Evolutionary conservation across 2,329 filamentous ascomycete species (phyloP).

Genomic region (Diaporthe batatas): DNA sequence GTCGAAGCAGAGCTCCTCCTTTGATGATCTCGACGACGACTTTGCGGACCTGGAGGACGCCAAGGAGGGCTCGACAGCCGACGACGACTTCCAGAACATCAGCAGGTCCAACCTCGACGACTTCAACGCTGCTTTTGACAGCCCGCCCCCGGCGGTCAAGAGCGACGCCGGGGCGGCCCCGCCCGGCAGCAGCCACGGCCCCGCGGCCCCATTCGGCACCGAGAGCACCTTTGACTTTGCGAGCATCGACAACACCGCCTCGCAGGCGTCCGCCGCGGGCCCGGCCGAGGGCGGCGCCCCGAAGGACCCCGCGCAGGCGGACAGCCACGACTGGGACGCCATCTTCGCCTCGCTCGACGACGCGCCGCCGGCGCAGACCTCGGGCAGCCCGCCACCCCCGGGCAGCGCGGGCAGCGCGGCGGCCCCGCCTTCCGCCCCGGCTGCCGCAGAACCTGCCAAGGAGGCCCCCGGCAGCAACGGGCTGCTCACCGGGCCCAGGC

Average conservation of each 20-base stretch:
- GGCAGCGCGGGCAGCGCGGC: conserved; percentile 43
- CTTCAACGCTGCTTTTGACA: conserved; percentile 87
- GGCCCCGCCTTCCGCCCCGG: conserved; percentile 43
- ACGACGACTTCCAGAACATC: conserved; percentile 84
- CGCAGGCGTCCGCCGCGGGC: conserved; percentile 49
- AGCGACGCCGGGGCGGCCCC: conserved; percentile 60
- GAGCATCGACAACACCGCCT: conserved; percentile 56
- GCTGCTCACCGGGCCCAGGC: conserved; percentile 40
- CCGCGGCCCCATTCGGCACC: conserved; percentile 57
- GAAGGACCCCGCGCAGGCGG: conserved; percentile 54
- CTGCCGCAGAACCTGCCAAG: conserved; percentile 45
- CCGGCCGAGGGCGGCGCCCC: conserved; percentile 55
- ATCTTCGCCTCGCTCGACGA: conserved; percentile 87
- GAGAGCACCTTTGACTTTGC: conserved; percentile 73
- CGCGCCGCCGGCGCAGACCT: conserved; percentile 48
- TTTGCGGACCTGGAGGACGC: conserved; percentile 88
- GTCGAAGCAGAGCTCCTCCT: conserved; percentile 64
- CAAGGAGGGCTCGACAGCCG: conserved; percentile 82
- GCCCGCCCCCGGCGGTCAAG: conserved; percentile 70
- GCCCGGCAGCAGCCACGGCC: conserved; percentile 43
- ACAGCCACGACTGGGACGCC: conserved; percentile 90
- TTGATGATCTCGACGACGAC: conserved; percentile 83
- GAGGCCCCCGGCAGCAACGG: conserved; percentile 44
- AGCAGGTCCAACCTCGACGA: conserved; percentile 79
- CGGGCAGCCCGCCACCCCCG: conserved; percentile 47